phyloP scores from a whole-genome alignment of 2,329 filamentous ascomycete genomes.

The Acephala macrosclerotiorum region DNA sequence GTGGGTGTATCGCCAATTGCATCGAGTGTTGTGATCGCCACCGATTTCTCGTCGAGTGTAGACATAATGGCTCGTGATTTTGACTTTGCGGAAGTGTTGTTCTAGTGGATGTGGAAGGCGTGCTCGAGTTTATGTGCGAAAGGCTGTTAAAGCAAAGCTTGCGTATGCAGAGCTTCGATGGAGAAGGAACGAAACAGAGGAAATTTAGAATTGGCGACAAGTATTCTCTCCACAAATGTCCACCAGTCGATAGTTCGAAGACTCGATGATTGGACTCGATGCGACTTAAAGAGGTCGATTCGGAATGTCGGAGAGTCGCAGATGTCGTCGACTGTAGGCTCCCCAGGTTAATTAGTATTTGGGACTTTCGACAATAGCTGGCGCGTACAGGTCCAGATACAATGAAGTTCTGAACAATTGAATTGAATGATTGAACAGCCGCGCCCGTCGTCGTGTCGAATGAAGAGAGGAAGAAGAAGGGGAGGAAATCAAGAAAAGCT shows the following conservation, averaged over 20 bases:
- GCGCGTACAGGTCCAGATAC: constrained; percentile 20
- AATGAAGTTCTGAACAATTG: constrained; percentile 25
- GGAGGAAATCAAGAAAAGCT: constrained; percentile 6
- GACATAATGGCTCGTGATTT: constrained; percentile 16
- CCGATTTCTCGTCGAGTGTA: constrained; percentile 11
- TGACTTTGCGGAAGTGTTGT: neutral
- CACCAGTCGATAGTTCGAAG: neutral
- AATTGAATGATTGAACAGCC: constrained; percentile 21
- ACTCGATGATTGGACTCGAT: constrained; percentile 10
- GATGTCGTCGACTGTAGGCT: constrained; percentile 1
- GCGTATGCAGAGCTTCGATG: constrained; percentile 17
- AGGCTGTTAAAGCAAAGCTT: constrained; percentile 9
- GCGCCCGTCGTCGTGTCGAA: constrained; percentile 16
- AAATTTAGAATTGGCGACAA: constrained; percentile 17
- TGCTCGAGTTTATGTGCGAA: constrained; percentile 1
- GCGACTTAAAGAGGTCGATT: constrained; percentile 7
- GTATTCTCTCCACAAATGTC: constrained; percentile 18
- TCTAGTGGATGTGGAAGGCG: constrained; percentile 1
- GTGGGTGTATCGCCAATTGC: constrained; percentile 12
- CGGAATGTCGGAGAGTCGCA: neutral
- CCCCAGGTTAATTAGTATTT: constrained; percentile 12
- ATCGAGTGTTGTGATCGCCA: constrained; percentile 10
- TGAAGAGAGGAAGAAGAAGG: neutral
- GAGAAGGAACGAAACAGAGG: constrained; percentile 26
- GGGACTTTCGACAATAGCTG: constrained; percentile 2